phyloP scores from a whole-genome alignment of 345 rosid genomes.

The Syzygium jambos region DNA sequence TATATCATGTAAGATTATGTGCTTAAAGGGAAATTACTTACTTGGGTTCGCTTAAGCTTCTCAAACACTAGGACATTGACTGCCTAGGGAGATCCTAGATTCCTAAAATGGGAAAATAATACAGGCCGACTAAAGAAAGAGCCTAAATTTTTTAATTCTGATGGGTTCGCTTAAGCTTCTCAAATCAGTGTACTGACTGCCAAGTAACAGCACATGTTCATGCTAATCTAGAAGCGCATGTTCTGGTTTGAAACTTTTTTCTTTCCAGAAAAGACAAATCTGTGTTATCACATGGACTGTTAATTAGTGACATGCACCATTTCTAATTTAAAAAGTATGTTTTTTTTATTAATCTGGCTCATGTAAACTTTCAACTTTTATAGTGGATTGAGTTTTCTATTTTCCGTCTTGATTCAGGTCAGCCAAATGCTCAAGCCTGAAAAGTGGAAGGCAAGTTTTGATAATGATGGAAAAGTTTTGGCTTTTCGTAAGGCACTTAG shows the following conservation, averaged over 20 bases:
- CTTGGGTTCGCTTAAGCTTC: background rate
- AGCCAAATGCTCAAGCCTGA: constrained; percentile 84
- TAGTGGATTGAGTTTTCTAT: background rate
- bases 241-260: background rate
- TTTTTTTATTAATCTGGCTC: background rate
- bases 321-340: background rate
- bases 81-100: background rate
- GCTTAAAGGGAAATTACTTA: background rate
- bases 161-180: background rate
- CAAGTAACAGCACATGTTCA: background rate
- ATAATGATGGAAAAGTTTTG: constrained; percentile 66
- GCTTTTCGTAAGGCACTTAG: constrained; percentile 76
- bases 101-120: background rate
- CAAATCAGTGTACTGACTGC: background rate
- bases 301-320: background rate
- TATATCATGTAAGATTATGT: background rate
- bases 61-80: background rate
- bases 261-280: background rate
- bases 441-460: constrained; percentile 79
- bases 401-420: constrained; percentile 30
- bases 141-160: background rate
- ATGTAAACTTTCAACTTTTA: background rate
- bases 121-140: background rate
- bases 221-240: background rate
- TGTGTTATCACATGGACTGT: background rate